Evolutionary conservation across 2,329 filamentous ascomycete species (phyloP).

Genomic region (Stemphylium lycopersici): DNA sequence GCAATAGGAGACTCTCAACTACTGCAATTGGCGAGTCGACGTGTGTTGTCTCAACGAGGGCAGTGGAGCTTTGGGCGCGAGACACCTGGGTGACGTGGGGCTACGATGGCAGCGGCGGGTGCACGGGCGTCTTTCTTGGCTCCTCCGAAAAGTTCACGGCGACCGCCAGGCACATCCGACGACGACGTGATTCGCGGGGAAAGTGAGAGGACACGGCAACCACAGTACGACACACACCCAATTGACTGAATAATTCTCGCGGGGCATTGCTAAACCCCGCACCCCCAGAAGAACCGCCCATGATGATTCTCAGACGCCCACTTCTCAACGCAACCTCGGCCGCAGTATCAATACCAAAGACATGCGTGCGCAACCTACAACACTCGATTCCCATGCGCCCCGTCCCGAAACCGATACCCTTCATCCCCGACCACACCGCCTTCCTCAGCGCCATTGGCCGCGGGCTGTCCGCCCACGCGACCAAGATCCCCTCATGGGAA

Average conservation of each 20-base stretch:
- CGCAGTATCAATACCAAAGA: constrained; percentile 34
- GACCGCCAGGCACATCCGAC: constrained; percentile 11
- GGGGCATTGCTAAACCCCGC: neutral
- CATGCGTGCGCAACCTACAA: constrained; percentile 47
- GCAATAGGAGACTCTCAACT: constrained; percentile 99
- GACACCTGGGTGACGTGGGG: constrained; percentile 13
- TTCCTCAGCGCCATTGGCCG: constrained; percentile 94
- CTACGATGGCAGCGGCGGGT: constrained; percentile 4
- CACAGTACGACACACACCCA: neutral
- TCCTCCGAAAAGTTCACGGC: constrained; percentile 41
- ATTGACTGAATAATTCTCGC: neutral
- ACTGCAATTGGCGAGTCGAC: constrained; percentile 31
- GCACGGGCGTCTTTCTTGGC: constrained; percentile 34
- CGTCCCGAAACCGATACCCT: constrained; percentile 77
- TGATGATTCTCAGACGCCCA: constrained; percentile 46
- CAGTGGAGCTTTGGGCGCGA: constrained; percentile 9
- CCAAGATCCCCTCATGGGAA: constrained; percentile 91
- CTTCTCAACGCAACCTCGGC: constrained; percentile 36
- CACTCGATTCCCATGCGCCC: constrained; percentile 49
- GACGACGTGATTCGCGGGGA: constrained; percentile 2
- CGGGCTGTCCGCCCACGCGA: constrained; percentile 77
- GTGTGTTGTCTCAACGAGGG: neutral
- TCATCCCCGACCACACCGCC: constrained; percentile 82
- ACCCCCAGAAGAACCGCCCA: constrained; percentile 5
- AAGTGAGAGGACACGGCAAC: neutral